phyloP scores from a whole-genome alignment of 2,329 filamentous ascomycete genomes.

The Ramularia endophylla region DNA sequence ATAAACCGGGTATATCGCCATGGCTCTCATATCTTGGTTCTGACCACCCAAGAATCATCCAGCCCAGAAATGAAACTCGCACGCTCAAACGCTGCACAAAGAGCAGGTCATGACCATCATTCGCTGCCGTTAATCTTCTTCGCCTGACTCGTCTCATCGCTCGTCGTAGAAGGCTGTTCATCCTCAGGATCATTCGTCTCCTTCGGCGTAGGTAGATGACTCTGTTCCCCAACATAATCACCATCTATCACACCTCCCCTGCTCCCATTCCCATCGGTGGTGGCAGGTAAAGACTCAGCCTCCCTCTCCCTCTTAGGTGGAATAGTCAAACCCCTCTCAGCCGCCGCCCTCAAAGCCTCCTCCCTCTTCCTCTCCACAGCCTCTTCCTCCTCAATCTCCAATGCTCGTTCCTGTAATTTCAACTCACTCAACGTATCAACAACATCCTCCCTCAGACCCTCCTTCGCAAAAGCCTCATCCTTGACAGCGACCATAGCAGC shows the following conservation, averaged over 20 bases:
- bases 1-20: too few species aligned
- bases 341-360: constrained; percentile 51
- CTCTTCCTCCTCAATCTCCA: constrained; percentile 51
- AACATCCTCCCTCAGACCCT: neutral
- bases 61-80: too few species aligned
- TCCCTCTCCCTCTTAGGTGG: too few species aligned
- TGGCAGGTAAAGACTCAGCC: too few species aligned
- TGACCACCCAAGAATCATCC: too few species aligned
- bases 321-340: constrained; percentile 45
- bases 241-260: neutral
- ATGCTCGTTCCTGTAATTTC: constrained; percentile 51
- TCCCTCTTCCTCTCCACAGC: constrained; percentile 48
- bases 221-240: neutral
- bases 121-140: neutral
- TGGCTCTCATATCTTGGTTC: too few species aligned
- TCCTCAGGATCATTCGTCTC: neutral
- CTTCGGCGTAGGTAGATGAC: neutral
- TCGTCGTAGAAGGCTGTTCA: neutral
- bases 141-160: neutral
- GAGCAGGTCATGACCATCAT: neutral
- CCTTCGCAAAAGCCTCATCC: neutral
- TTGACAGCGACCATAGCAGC: constrained; percentile 19
- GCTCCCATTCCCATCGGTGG: too few species aligned
- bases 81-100: too few species aligned
- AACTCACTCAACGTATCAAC: constrained; percentile 45